Base-by-base conservation (phyloP, 371 early-diverging fungal genomes). In the Mucor sp. region DNA sequence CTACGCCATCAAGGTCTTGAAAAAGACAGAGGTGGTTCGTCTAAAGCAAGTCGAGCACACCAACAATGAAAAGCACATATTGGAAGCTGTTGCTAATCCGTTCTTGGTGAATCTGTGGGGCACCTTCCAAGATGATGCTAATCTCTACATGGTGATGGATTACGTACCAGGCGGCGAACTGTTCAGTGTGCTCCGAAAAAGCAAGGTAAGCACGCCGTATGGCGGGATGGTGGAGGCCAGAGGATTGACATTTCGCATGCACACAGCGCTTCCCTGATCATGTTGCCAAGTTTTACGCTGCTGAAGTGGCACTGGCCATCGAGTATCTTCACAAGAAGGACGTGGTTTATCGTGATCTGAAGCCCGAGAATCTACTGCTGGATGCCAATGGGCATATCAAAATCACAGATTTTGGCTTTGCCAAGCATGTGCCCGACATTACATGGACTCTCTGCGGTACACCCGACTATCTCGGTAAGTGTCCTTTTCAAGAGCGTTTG, bases 371-470 rank as follows among this genome's bases (percentile, higher is more conserved):
- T 68, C 71, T 93, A 65, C 82, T 98, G 41, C 77, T 98, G 55
- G 95, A 93, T 71, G 81, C 87, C 43, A 79, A 86, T 47, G 98
- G 98, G 3, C 94, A 97, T 74, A 90, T 97, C 67, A 95, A 96
- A 77, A 90, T 98, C 60, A 92, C 96, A 8, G 97, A 98, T 78
- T 97, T 98, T 86, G 98, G 98, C 21, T 97, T 97, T 85, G 95
- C 97, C 39, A 96, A 95, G 27, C 58, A 66, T 63, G 67, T 71
- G n/a, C 60, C 65, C 37, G 75, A 58, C 47, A 69, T 74, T 86
- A 94, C 94, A 39, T 94, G 94, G 94, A 95, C 94, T 21, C 76
- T 97, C 25, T 99, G 99, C 76, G 99, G 99, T 11, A 99, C 99
- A 32, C 99, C 99, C 17, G 99, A 98, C 80, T 99, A 99, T 74